phyloP scores from a whole-genome alignment of 139 green algal species.

The Coelastrella sp. region DNA sequence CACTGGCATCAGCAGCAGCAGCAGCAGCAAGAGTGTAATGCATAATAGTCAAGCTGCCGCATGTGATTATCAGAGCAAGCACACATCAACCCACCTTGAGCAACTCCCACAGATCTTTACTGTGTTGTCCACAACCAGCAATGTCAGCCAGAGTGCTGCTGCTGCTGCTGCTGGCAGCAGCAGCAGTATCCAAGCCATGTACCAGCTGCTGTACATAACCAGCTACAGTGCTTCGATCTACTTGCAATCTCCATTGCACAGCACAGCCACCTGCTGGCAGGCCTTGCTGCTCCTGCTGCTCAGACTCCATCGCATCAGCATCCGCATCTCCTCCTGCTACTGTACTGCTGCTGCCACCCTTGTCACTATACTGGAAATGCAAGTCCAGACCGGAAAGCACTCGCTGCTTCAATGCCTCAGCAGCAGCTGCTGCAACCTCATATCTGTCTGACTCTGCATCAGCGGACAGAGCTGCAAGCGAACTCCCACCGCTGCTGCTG shows the following conservation, averaged over 20 bases:
- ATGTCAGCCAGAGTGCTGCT: not conserved
- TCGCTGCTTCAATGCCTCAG: slow-evolving; percentile 1
- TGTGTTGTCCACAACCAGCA: slow-evolving; percentile 55
- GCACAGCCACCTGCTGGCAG: not conserved
- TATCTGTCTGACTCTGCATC: slow-evolving; percentile 3
- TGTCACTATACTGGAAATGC: slow-evolving; percentile 30
- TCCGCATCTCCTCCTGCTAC: slow-evolving; percentile 20
- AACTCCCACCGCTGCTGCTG: no score
- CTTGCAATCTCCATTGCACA: slow-evolving; percentile 54
- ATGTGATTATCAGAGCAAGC: not conserved
- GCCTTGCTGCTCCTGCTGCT: slow-evolving; percentile 7
- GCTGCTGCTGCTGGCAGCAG: not conserved
- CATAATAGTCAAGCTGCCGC: no score
- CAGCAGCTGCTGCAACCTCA: not conserved
- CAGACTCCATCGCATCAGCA: not conserved
- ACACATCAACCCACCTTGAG: slow-evolving; percentile 55
- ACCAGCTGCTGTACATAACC: slow-evolving; percentile 44
- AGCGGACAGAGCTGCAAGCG: not conserved
- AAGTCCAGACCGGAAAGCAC: not conserved
- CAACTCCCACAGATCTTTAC: slow-evolving; percentile 79
- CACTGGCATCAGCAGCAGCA: no score
- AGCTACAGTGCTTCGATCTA: slow-evolving; percentile 28
- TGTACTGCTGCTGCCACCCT: slow-evolving; percentile 6
- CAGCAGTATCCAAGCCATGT: not conserved
- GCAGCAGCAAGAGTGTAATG: no score